Evolutionary conservation across 1,284 basidiomycete species (phyloP), one percentile per base, ranked within the genome.

Genomic region (Fomitiporia mediterranea): DNA sequence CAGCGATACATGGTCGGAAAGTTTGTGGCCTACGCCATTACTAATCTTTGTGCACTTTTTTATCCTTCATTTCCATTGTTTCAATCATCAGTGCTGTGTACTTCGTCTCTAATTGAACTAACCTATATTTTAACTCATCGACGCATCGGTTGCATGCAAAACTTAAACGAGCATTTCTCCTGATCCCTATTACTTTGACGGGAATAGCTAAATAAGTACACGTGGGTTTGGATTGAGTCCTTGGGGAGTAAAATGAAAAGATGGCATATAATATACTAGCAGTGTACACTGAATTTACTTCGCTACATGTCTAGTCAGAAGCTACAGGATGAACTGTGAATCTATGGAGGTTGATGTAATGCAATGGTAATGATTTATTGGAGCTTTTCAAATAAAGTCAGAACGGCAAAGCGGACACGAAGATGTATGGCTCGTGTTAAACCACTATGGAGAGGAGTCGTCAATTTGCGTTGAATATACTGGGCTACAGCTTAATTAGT

Each of bases 401-500:
- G 86, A 88, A 8, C 95, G 82, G 70, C 95, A 98, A 44, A 98
- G 71, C 5, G 95, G 95, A 69, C 95, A 98, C 53, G 86, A 92
- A 4, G 89, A 91, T 2, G 89, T 86, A 70, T 95, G 91, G 60
- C 88, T 91, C 30, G 88, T 84, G 66, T 89, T 89, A 74, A 96
- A 96, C 95, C 94, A 97, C 84, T 93, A 62, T 1, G 59, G 57
- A 42, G 47, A 37, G 51, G 44, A 13, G 30, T 15, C 35, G 53
- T 38, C 57, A 42, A 64, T 34, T 38, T 62, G 48, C 40, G 34
- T 27, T 47, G 47, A n/a, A 51, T 27, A 8, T 8, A 5, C 37
- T n/a, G 23, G 7, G 42, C 21, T 17, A 19, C 42, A 25, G 25
- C 17, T 53, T 37, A 28, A 52, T 51, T 21, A 21, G 44, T 35